Base-by-base conservation (phyloP, 345 rosid species). In the Raphanus sativus region DNA sequence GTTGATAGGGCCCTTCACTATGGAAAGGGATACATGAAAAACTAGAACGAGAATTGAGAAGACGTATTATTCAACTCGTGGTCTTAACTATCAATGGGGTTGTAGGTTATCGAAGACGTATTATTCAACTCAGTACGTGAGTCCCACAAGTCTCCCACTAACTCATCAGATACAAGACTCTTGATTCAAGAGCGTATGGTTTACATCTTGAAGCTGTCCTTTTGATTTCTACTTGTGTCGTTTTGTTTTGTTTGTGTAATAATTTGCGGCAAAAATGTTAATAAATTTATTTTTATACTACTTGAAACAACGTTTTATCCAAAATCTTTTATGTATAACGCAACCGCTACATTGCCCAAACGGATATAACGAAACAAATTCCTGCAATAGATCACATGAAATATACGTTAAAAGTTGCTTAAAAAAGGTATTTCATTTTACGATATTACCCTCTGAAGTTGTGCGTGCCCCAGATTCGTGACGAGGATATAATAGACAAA, bases 41-140 rank as follows among this genome's bases (percentile, higher is more conserved):
- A n/a, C n/a, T n/a, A n/a, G n/a, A n/a, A n/a, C n/a, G n/a, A n/a
- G n/a, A n/a, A n/a, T n/a, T n/a, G n/a, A n/a, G n/a, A n/a, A n/a
- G n/a, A n/a, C n/a, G n/a, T n/a, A n/a, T n/a, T n/a, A n/a, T n/a
- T n/a, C n/a, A 66, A 16, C 28, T 30, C 32, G 58, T 11, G 13
- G 38, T 2, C 33, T 36, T 13, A 50, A 6, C 15, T 7, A 33
- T 55, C 33, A 2, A 26, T 52, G 30, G 92, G 21, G 21, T 21
- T 21, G 21, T 21, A 21, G 99, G 99, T 96, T 72, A 93, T 93
- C 83, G 93, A 96, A 82, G 96, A 93, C 85, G 83, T 89, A 62
- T 90, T 96, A 65, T 96, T 96, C 89, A 96, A 96, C 79, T 89
- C 97, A 0, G 88, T 86, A 55, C 86, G 86, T 0, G 92, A 85